phyloP scores from a whole-genome alignment of 768 basidiomycete species.

The Cystobasidium tubakii region DNA sequence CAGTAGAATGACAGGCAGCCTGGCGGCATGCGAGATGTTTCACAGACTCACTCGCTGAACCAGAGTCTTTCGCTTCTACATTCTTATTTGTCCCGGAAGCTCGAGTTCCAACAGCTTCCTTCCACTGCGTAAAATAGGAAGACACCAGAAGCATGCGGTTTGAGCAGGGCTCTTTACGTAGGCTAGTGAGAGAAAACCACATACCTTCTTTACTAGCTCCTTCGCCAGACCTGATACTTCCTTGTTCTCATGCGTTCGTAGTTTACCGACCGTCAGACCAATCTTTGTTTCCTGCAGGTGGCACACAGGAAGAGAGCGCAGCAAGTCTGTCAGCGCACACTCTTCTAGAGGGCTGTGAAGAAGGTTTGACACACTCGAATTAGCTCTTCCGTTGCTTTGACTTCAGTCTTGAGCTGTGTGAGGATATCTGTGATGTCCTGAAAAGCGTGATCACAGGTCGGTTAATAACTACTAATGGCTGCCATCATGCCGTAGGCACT shows the following conservation, averaged over 20 bases:
- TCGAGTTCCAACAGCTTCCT: slow-evolving; percentile 66
- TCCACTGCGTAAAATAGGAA: slow-evolving; percentile 56
- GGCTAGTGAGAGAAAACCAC: neutral
- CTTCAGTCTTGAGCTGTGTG: slow-evolving; percentile 40
- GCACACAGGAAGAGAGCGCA: neutral
- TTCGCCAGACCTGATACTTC: slow-evolving; percentile 76
- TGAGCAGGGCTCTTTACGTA: neutral
- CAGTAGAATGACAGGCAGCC: neutral
- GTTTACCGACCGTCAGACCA: slow-evolving; percentile 84
- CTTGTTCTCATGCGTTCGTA: slow-evolving; percentile 66
- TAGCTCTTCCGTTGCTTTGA: slow-evolving; percentile 45
- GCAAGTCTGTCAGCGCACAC: neutral
- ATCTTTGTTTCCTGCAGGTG: slow-evolving; percentile 78
- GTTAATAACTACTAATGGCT: neutral
- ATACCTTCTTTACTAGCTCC: slow-evolving; percentile 69
- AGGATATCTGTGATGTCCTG: slow-evolving; percentile 42
- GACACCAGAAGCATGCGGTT: neutral
- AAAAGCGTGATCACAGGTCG: neutral
- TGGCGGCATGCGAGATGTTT: no score
- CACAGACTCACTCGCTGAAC: neutral
- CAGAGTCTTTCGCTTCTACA: slow-evolving; percentile 33
- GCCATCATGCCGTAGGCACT: neutral
- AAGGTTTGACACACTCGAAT: slow-evolving; percentile 39
- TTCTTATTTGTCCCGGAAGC: neutral
- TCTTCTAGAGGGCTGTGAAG: neutral